A percentile compares a stretch with the other conserved stretches of the same genome.
Evolutionary conservation across 768 basidiomycete species (phyloP).

Genomic region (Panaeolus papilionaceus): DNA sequence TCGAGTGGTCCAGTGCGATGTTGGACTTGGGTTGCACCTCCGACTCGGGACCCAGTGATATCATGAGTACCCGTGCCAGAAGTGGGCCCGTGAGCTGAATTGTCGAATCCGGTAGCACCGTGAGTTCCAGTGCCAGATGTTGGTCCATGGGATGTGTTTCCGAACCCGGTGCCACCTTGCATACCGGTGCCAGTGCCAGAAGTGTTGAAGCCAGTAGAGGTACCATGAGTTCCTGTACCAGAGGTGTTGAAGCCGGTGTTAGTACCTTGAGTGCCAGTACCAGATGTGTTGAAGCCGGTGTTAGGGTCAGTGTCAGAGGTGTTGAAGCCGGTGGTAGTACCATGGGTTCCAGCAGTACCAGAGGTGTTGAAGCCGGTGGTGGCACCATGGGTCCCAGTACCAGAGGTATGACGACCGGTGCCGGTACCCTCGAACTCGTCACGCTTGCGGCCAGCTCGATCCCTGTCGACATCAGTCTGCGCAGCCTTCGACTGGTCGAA

Average conservation of each 20-base stretch:
- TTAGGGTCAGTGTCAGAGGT: too few relatives aligned
- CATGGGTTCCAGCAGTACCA: too few relatives aligned
- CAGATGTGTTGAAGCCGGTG: not conserved
- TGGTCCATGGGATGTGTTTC: not conserved
- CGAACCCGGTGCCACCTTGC: too few relatives aligned
- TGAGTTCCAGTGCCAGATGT: too few relatives aligned
- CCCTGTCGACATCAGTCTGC: not conserved
- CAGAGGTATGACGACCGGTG: not conserved
- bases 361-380: not conserved
- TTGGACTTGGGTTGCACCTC: not conserved
- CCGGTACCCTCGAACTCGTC: not conserved
- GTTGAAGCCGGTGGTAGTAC: too few relatives aligned
- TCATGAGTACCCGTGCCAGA: not conserved
- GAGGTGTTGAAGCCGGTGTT: not conserved
- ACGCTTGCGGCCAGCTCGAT: not conserved
- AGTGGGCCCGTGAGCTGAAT: not conserved
- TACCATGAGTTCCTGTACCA: too few relatives aligned
- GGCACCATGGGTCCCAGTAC: not conserved
- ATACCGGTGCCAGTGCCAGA: too few relatives aligned
- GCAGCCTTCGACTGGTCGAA: not conserved
- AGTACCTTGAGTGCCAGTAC: not conserved
- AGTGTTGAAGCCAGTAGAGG: too few relatives aligned
- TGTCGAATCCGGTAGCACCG: too few relatives aligned
- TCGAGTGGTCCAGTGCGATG: not conserved
- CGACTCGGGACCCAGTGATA: not conserved